Percentiles rank a stretch among this genome's conserved stretches.
Conservation (phyloP, 139 green algal species). For the Picochlorum sp. region DNA sequence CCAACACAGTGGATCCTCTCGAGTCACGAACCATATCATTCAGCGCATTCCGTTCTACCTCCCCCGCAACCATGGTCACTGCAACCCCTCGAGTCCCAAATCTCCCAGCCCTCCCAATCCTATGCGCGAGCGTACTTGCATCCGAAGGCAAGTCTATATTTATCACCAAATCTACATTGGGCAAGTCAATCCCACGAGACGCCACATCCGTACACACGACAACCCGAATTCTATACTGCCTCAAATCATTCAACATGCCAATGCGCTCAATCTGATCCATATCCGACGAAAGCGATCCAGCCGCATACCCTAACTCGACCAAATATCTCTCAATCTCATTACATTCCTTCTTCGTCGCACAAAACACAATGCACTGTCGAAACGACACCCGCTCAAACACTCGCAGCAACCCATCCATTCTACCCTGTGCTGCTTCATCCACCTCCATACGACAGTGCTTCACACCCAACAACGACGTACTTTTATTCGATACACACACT, state of each 20-base stretch:
- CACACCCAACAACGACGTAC: constrained; percentile 45
- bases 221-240: constrained; percentile 47
- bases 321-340: constrained; percentile 47
- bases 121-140: constrained; percentile 45
- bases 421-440: background rate
- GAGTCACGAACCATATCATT: background rate
- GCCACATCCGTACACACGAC: constrained; percentile 74
- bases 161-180: constrained; percentile 67
- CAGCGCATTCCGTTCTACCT: constrained; percentile 3
- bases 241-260: constrained; percentile 48
- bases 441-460: constrained; percentile 54
- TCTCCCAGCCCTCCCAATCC: constrained; percentile 65
- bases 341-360: constrained; percentile 49
- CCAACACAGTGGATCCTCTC: background rate
- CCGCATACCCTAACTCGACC: constrained; percentile 43
- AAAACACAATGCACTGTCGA: constrained; percentile 74
- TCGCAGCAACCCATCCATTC: constrained; percentile 18
- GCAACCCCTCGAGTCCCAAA: constrained; percentile 64
- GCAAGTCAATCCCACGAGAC: constrained; percentile 73
- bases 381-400: constrained; percentile 38
- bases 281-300: constrained; percentile 50
- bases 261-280: constrained; percentile 46
- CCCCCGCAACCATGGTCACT: constrained; percentile 41
- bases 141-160: constrained; percentile 63
- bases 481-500: constrained; percentile 49